These are phyloP conservation scores for Pseudocercospora pini-densiflorae DNA, from an alignment of 2,329 filamentous ascomycete species.

Conservation along the genomic window DNA sequence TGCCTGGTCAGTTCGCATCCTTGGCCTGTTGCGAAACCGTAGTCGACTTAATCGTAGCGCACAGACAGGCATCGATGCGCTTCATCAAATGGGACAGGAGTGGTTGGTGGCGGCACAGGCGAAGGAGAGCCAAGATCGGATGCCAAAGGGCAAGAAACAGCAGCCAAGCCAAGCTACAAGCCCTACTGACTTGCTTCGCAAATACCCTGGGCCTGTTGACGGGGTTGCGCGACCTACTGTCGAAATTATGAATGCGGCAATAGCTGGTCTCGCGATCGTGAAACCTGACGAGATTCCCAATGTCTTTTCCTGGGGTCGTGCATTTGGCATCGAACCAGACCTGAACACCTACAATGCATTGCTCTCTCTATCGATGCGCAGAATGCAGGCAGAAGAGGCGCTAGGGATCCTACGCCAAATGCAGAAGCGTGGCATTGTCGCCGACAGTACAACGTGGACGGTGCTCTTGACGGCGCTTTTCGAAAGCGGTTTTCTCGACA, in stretches of 20 bases:
- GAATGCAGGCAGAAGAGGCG: conserved; percentile 34
- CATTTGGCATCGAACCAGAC: conserved; percentile 41
- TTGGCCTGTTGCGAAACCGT: conserved; percentile 64
- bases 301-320: conserved; percentile 56
- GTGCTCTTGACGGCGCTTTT: conserved; percentile 68
- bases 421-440: conserved; percentile 49
- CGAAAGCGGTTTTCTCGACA: conserved; percentile 53
- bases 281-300: conserved; percentile 56
- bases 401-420: conserved; percentile 50
- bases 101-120: conserved; percentile 56
- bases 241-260: conserved; percentile 70
- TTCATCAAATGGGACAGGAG: conserved; percentile 67
- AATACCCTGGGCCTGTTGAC: conserved; percentile 37
- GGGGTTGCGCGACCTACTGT: conserved; percentile 63
- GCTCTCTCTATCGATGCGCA: conserved; percentile 38
- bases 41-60: conserved; percentile 40
- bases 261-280: conserved; percentile 65
- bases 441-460: conserved; percentile 68
- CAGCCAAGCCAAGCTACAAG: conserved; percentile 20
- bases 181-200: conserved; percentile 26
- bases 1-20: conserved; percentile 74
- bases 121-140: conserved; percentile 14
- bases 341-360: conserved; percentile 40
- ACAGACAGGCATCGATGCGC: conserved; percentile 63
- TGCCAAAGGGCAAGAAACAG: conserved; percentile 18